Evolutionary conservation across 2,329 filamentous ascomycete genomes (phyloP), one percentile per base, ranked within the genome.

Genomic region (Venturia asperata): DNA sequence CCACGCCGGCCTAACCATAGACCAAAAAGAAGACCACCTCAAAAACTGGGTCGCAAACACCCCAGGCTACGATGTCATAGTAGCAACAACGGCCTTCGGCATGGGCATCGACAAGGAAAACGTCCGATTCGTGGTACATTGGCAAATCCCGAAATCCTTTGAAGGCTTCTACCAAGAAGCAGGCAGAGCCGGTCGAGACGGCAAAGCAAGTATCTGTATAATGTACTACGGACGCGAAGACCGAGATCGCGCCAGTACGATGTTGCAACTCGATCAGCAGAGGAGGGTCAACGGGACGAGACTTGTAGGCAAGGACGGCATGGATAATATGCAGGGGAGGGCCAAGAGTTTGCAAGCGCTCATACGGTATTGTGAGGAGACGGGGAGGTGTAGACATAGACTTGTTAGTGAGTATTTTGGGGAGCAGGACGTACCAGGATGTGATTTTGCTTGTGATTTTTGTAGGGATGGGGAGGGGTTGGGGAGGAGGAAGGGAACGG

Each of bases 41-140:
- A 76, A 82, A 19, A 83, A 83, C 21, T 93, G 90, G 90, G 86
- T 92, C 58, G 81, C 82, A 64, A 89, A 91, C 73, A 83, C 85
- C 64, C 81, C 83, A 34, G 89, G 89, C 0, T 96, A 94, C 77
- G 92, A 94, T 74, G 86, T 97, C 61, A 93, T 97, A 67, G 92
- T 97, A 37, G 93, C 93, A 1, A 97, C 93, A 0, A 97, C 91
- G 1, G 93, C 93, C 0, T 97, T 97, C 71, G 93, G 93, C 2
- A 97, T 97, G 93, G 93, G 93, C 34, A 97, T 97, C 68, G 92
- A 97, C 76, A 97, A 97, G 75, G 87, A 94, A 63, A 89, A 96
- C 70, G 93, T 97, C 13, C 89, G 93, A 2, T 97, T 97, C 71
- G 92, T 97, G 0, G 87, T 94, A 1, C 93, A 97, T 76, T 97